Conservation (phyloP, 331 rosid species). For the Arachis monticola region DNA sequence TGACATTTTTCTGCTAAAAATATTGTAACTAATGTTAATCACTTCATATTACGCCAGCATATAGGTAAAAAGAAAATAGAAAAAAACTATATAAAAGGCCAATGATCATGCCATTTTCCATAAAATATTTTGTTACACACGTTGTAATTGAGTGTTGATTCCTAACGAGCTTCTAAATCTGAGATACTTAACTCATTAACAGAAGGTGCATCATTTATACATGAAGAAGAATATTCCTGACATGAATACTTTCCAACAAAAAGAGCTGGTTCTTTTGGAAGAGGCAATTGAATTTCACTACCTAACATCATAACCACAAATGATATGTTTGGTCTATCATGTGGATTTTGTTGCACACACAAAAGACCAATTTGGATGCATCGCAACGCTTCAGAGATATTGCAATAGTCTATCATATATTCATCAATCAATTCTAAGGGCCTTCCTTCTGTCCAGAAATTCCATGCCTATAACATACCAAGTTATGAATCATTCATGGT, state of each 20-base stretch:
- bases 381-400: constrained; percentile 11
- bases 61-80: too few relatives aligned
- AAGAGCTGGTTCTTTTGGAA: constrained; percentile 38
- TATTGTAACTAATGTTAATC: too few relatives aligned
- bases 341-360: constrained; percentile 47
- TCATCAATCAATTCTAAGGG: constrained; percentile 37
- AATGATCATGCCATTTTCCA: too few relatives aligned
- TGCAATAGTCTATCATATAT: background rate
- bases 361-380: constrained; percentile 45
- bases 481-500: too few relatives aligned
- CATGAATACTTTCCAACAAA: constrained; percentile 34
- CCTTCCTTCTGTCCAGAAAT: constrained; percentile 42
- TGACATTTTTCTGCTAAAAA: too few relatives aligned
- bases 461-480: constrained; percentile 46
- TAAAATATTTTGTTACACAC: too few relatives aligned
- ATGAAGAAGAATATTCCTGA: background rate
- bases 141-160: background rate
- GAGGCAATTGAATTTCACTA: constrained; percentile 41
- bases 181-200: constrained; percentile 39
- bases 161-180: constrained; percentile 41
- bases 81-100: too few relatives aligned
- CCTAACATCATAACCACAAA: constrained; percentile 47
- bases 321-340: constrained; percentile 53
- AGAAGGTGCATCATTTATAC: constrained; percentile 22
- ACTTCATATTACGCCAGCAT: too few relatives aligned